phyloP scores from a whole-genome alignment of 768 basidiomycete species.

The Tulasnella sp. region DNA sequence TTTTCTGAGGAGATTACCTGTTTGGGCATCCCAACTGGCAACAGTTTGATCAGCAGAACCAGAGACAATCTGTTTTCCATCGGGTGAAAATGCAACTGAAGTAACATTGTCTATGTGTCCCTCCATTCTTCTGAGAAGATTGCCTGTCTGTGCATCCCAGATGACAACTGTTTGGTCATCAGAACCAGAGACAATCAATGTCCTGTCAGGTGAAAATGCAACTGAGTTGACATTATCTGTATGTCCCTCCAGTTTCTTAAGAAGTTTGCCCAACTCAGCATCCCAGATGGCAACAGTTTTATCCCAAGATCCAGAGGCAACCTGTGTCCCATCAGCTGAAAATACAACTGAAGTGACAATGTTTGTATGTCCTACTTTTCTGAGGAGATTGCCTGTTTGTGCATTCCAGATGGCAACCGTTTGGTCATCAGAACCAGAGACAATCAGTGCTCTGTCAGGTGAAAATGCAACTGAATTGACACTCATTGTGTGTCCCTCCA shows the following conservation, averaged over 20 bases:
- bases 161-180: background rate
- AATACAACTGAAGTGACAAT: constrained; percentile 10
- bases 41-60: constrained; percentile 6
- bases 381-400: background rate
- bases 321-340: constrained; percentile 7
- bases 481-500: background rate
- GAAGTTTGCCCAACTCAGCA: background rate
- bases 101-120: constrained; percentile 1
- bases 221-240: background rate
- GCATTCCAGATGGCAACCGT: constrained; percentile 5
- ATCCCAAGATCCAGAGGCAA: constrained; percentile 1
- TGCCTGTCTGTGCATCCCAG: constrained; percentile 8
- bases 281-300: constrained; percentile 7
- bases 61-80: constrained; percentile 4
- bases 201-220: constrained; percentile 10
- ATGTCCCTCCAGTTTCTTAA: background rate
- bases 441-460: background rate
- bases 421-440: background rate
- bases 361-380: constrained; percentile 2
- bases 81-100: constrained; percentile 9
- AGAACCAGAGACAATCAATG: background rate
- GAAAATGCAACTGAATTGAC: constrained; percentile 9
- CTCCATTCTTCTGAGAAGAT: no score
- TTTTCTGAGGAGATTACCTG: background rate
- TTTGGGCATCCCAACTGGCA: background rate